Evolutionary conservation across 345 rosid genomes (phyloP).

Genomic region (Chamaenerion angustifolium): DNA sequence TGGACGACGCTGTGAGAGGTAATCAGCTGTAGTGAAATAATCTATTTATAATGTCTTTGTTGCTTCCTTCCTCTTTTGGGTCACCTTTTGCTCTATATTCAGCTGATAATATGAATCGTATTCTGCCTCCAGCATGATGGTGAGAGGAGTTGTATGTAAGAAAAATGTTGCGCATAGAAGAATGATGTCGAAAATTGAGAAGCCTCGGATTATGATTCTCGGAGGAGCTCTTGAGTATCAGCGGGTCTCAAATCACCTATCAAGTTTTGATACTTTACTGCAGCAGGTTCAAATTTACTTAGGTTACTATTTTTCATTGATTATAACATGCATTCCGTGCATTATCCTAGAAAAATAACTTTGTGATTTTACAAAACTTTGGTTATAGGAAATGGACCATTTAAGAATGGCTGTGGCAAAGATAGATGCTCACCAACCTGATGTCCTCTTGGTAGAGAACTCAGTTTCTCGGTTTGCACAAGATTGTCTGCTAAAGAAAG

Average conservation of each 20-base stretch:
- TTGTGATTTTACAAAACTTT: not conserved
- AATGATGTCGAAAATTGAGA: conserved; percentile 76
- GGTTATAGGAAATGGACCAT: conserved; percentile 82
- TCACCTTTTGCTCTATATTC: not conserved
- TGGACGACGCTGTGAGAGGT: conserved; percentile 77
- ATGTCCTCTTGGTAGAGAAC: conserved; percentile 85
- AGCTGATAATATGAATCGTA: conserved; percentile 9
- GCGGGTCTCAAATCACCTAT: conserved; percentile 72
- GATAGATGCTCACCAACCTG: conserved; percentile 82
- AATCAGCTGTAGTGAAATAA: conserved; percentile 9
- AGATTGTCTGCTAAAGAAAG: conserved; percentile 76
- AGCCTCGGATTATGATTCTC: conserved; percentile 77
- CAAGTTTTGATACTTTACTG: conserved; percentile 86
- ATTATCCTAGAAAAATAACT: too few species aligned
- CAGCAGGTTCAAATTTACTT: conserved; percentile 60
- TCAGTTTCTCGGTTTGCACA: conserved; percentile 93
- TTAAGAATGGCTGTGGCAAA: conserved; percentile 93
- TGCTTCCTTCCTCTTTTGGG: not conserved
- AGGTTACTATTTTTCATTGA: conserved; percentile 7
- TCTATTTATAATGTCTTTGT: not conserved
- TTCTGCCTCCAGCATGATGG: conserved; percentile 52
- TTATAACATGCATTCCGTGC: not conserved
- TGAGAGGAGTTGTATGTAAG: conserved; percentile 95
- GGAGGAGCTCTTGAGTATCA: conserved; percentile 98
- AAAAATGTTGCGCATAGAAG: conserved; percentile 94